These are phyloP conservation scores for Colletotrichum graminicola DNA, from an alignment of 2,329 filamentous ascomycete genomes.

Conservation along the genomic window DNA sequence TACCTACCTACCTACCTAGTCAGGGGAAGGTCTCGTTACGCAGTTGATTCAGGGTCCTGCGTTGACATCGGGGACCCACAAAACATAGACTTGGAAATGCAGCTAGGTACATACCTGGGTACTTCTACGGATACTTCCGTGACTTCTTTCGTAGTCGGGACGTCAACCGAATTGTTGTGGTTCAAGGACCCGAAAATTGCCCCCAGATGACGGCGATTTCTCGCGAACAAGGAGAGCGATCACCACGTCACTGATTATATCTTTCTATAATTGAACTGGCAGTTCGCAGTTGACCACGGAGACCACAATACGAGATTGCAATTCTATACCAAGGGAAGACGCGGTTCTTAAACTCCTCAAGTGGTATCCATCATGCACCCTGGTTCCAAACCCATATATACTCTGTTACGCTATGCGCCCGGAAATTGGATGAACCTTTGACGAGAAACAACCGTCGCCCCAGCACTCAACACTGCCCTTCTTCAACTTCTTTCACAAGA, in stretches of 20 bases:
- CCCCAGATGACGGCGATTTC: too few species aligned
- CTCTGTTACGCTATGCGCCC: constrained; percentile 35
- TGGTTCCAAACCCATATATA: constrained; percentile 35
- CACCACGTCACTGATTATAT: neutral
- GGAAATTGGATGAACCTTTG: constrained; percentile 11
- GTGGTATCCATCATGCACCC: constrained; percentile 41
- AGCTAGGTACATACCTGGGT: too few species aligned
- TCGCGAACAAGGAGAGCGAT: neutral
- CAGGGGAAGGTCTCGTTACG: neutral
- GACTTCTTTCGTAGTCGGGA: too few species aligned
- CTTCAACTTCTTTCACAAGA: constrained; percentile 53
- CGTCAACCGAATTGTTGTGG: neutral
- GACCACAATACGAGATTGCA: neutral
- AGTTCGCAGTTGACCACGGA: neutral
- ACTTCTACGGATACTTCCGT: too few species aligned
- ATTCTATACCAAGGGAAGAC: constrained; percentile 6
- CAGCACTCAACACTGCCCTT: neutral
- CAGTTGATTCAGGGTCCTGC: neutral
- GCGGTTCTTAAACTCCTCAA: constrained; percentile 20
- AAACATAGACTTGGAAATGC: neutral
- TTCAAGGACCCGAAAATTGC: neutral
- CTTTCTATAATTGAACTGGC: neutral
- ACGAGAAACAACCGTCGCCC: neutral
- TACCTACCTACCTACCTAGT: too few species aligned
- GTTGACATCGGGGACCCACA: neutral